A percentile compares a stretch with the other conserved stretches of the same genome.
phyloP scores from a whole-genome alignment of 2,329 filamentous ascomycete genomes.

The Chalara sp. region DNA sequence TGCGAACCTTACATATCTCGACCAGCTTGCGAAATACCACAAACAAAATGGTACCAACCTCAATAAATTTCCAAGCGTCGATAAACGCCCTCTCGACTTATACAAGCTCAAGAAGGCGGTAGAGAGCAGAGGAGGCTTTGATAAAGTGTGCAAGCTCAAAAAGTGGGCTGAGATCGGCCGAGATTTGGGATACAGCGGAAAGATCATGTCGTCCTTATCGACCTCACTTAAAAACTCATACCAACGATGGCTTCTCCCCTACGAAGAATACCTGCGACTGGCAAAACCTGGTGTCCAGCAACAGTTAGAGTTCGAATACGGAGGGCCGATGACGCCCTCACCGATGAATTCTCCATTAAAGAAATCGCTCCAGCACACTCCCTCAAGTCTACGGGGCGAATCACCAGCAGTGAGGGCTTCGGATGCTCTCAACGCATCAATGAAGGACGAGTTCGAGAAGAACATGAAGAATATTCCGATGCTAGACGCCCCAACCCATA shows the following conservation, averaged over 20 bases:
- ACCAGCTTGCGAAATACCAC: conserved; percentile 92
- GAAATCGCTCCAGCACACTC: conserved; percentile 52
- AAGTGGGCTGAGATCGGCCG: conserved; percentile 99
- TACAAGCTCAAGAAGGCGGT: conserved; percentile 97
- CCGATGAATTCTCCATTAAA: conserved; percentile 72
- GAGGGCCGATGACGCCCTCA: conserved; percentile 77
- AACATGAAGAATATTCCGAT: conserved; percentile 28
- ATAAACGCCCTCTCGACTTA: conserved; percentile 92
- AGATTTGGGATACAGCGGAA: conserved; percentile 94
- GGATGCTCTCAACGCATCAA: conserved; percentile 47
- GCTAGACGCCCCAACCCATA: conserved; percentile 21
- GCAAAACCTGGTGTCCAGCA: conserved; percentile 97
- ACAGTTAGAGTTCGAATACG: conserved; percentile 87
- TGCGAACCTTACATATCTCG: conserved; percentile 91
- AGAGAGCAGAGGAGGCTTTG: conserved; percentile 88
- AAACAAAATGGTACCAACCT: conserved; percentile 93
- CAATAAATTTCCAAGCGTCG: conserved; percentile 90
- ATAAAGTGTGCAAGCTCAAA: conserved; percentile 93
- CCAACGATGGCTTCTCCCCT: conserved; percentile 92
- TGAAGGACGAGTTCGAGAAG: conserved; percentile 33
- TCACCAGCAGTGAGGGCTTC: conserved; percentile 60
- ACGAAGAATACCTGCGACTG: conserved; percentile 86
- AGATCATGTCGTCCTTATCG: conserved; percentile 98
- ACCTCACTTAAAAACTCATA: conserved; percentile 98
- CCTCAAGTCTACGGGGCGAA: conserved; percentile 50